A percentile compares a stretch with the other conserved stretches of the same genome.
phyloP scores from a whole-genome alignment of 768 basidiomycete genomes.

The Baorangia bicolor region DNA sequence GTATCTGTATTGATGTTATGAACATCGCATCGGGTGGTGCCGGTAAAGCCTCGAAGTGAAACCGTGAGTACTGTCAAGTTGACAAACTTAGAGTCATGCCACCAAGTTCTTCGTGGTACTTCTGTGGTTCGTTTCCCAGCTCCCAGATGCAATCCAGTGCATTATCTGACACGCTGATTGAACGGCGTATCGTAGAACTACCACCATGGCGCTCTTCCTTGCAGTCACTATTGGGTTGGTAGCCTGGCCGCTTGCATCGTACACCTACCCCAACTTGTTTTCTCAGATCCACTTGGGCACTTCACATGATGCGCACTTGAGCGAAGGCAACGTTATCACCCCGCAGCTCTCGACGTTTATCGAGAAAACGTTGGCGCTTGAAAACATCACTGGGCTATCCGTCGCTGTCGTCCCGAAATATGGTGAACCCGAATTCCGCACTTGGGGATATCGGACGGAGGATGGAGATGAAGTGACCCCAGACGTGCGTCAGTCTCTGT shows the following conservation, averaged over 20 bases:
- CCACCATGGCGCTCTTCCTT: constrained; percentile 10
- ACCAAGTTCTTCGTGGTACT: neutral
- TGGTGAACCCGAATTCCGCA: constrained; percentile 29
- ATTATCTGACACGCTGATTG: neutral
- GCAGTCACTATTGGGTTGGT: constrained; percentile 8
- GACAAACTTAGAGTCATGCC: neutral
- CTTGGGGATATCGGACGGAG: constrained; percentile 39
- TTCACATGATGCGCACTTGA: too few species aligned
- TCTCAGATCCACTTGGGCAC: neutral
- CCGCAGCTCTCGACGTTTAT: constrained; percentile 20
- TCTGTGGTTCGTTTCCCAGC: neutral
- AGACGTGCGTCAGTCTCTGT: constrained; percentile 25
- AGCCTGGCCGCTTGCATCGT: constrained; percentile 10
- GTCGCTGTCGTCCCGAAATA: constrained; percentile 27
- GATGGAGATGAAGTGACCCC: constrained; percentile 30
- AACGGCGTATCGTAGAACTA: neutral
- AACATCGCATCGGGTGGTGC: neutral
- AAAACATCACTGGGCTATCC: constrained; percentile 33
- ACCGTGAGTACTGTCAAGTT: neutral
- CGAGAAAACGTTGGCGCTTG: constrained; percentile 14
- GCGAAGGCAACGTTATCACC: constrained; percentile 10
- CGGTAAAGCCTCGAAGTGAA: too few species aligned
- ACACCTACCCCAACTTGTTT: constrained; percentile 6
- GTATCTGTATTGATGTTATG: neutral
- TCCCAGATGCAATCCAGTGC: neutral